These are phyloP conservation scores for Melanomma pulvis-pyrius DNA, from an alignment of 495 filamentous ascomycete species.

Conservation along the genomic window DNA sequence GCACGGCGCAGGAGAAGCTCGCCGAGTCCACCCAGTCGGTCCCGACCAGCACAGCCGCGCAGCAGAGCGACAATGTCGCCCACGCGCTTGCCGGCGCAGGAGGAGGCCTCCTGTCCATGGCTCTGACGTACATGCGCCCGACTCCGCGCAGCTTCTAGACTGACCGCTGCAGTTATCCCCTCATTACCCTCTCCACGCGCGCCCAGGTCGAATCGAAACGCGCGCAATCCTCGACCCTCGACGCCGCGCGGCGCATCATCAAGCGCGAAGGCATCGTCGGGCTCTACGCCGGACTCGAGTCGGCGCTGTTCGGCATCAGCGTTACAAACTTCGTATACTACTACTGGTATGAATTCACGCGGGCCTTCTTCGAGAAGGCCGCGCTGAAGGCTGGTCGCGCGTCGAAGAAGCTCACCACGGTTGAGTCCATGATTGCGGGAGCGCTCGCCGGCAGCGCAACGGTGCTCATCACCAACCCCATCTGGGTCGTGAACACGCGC, in stretches of 20 bases:
- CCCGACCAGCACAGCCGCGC: conserved; percentile 54
- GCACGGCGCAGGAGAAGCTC: conserved; percentile 32
- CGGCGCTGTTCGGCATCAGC: conserved; percentile 93
- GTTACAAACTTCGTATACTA: conserved; percentile 99
- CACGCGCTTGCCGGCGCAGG: conserved; percentile 84
- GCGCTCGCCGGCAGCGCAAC: conserved; percentile 94
- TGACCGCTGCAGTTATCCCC: conserved; percentile 70
- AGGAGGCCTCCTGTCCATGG: conserved; percentile 92
- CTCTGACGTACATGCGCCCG: conserved; percentile 69
- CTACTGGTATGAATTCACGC: conserved; percentile 99
- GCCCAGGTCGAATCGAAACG: conserved; percentile 97
- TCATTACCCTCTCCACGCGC: conserved; percentile 96
- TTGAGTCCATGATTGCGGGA: conserved; percentile 91
- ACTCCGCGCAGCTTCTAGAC: conserved; percentile 14
- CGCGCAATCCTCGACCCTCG: conserved; percentile 76
- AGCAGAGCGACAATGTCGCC: conserved; percentile 88
- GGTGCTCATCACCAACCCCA: conserved; percentile 93
- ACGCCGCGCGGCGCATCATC: conserved; percentile 83
- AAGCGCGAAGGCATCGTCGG: conserved; percentile 86
- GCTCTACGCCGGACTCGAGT: conserved; percentile 85
- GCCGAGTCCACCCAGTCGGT: conserved; percentile 45
- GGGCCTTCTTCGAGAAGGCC: conserved; percentile 82
- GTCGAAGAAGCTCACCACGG: conserved; percentile 79
- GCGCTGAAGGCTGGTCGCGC: conserved; percentile 73
- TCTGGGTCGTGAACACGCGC: conserved; percentile 98